Base-by-base conservation (phyloP, 1,284 basidiomycete species). In the Filobasidium uniguttulatum region DNA sequence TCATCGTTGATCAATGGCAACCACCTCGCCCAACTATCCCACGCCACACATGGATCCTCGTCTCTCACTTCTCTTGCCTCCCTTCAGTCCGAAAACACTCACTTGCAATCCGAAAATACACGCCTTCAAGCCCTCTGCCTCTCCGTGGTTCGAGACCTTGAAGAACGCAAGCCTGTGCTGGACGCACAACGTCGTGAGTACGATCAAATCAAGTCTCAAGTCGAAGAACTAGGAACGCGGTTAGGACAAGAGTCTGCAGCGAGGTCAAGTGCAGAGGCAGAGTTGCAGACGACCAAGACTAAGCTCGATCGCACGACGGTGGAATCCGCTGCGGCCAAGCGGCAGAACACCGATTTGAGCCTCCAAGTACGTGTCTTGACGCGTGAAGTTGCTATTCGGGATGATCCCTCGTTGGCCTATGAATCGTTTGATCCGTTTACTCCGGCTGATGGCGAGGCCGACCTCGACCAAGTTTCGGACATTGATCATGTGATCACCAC, bases 91-190 rank as follows among this genome's bases (percentile, higher is more conserved):
- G 45, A 52, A 19, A 46, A 41, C 14, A 46, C 35, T 14, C 48
- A 43, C 17, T 20, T 53, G 29, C 40, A 48, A 33, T 34, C 33
- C 29, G 51, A 53, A 46, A 52, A 53, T 38, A 41, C 20, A 37
- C 78, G 84, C 40, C 81, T 96, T 74, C 82, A 85, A 47, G 75
- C 79, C 28, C 81, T 84, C 34, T 12, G 74, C 53, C 61, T 69
- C 26, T 68, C 69, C 52, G 70, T 75, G 38, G 60, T 69, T 38
- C 61, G 65, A 48, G 84, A 93, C 67, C 85, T 94, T 52, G 81
- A 87, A 61, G 88, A 93, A 69, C 74, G 86, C 89, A 85, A 87
- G 30, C 89, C 90, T 3, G 73, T 89, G 33, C 73, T 96, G 4
- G 79, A 82, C 25, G 83, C 88, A 64, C 89, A 94, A 68, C 81